A percentile compares a stretch with the other conserved stretches of the same genome.
Evolutionary conservation across 1,284 basidiomycete genomes (phyloP).

Genomic region (Irpex sp.): DNA sequence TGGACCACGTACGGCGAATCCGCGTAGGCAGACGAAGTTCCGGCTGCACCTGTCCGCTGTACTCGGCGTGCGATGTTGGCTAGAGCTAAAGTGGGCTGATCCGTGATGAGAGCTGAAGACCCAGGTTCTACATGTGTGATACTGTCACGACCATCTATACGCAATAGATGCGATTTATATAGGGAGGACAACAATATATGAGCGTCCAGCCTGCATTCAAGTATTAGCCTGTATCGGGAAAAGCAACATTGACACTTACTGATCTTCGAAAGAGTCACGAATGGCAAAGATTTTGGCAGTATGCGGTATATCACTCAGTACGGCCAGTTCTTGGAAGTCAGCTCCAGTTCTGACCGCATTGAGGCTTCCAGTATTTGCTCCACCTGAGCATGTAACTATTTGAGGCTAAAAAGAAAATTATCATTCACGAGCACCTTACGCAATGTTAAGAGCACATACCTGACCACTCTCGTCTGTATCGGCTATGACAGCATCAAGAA

Average conservation of each 20-base stretch:
- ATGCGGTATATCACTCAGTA: slow-evolving; percentile 56
- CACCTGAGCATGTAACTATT: slow-evolving; percentile 89
- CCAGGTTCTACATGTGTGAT: slow-evolving; percentile 37
- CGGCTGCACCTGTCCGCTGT: slow-evolving; percentile 12
- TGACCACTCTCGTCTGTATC: slow-evolving; percentile 75
- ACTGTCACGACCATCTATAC: slow-evolving; percentile 37
- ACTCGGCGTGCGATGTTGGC: slow-evolving; percentile 47
- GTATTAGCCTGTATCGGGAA: neutral
- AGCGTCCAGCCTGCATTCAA: slow-evolving; percentile 39
- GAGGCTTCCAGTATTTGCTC: slow-evolving; percentile 76
- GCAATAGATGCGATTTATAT: slow-evolving; percentile 48
- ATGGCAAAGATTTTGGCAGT: slow-evolving; percentile 68
- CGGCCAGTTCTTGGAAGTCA: slow-evolving; percentile 69
- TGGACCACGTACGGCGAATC: slow-evolving; percentile 64
- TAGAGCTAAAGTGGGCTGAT: slow-evolving; percentile 62
- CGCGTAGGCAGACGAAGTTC: slow-evolving; percentile 34
- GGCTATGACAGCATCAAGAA: slow-evolving; percentile 79
- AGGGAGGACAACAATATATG: slow-evolving; percentile 60
- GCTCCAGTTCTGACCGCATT: slow-evolving; percentile 85
- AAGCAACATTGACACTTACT: slow-evolving; percentile 36
- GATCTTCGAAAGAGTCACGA: slow-evolving; percentile 42
- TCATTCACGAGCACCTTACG: neutral
- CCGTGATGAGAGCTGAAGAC: slow-evolving; percentile 40
- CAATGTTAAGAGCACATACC: slow-evolving; percentile 36
- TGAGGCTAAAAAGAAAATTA: slow-evolving; percentile 42